Percentiles rank a stretch among this genome's conserved stretches.
Conservation (phyloP, 306 rosid genomes). For the Ormosia emarginata region DNA sequence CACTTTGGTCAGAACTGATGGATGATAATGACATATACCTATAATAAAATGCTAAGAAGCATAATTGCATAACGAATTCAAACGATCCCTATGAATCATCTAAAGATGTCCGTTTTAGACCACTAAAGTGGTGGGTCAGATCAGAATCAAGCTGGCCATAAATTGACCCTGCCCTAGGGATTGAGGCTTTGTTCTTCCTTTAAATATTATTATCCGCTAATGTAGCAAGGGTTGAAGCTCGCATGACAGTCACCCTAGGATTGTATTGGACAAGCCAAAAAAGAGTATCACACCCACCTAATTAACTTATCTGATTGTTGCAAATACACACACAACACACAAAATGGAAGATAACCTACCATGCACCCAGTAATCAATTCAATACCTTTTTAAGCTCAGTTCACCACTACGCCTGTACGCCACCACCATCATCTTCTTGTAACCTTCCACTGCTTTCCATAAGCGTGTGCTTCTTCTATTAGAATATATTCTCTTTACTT, state of each 20-base stretch:
- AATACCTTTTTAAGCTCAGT: not conserved
- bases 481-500: not conserved
- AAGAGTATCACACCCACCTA: too few relatives aligned
- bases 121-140: not conserved
- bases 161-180: not conserved
- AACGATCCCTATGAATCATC: not conserved
- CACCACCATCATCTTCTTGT: not conserved
- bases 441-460: not conserved
- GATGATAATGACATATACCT: not conserved
- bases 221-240: not conserved
- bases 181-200: not conserved
- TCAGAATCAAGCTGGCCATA: not conserved
- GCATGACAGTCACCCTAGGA: not conserved
- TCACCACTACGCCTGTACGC: not conserved
- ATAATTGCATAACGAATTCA: not conserved
- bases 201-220: not conserved
- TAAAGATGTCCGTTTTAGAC: not conserved
- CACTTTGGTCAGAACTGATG: not conserved
- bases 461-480: not conserved
- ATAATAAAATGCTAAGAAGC: not conserved
- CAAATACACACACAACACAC: not conserved
- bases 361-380: not conserved
- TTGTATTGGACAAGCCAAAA: not conserved
- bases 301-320: not conserved
- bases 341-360: not conserved